These are phyloP conservation scores for Casuarina equisetifolia DNA, from an alignment of 306 rosid species.

Conservation along the genomic window DNA sequence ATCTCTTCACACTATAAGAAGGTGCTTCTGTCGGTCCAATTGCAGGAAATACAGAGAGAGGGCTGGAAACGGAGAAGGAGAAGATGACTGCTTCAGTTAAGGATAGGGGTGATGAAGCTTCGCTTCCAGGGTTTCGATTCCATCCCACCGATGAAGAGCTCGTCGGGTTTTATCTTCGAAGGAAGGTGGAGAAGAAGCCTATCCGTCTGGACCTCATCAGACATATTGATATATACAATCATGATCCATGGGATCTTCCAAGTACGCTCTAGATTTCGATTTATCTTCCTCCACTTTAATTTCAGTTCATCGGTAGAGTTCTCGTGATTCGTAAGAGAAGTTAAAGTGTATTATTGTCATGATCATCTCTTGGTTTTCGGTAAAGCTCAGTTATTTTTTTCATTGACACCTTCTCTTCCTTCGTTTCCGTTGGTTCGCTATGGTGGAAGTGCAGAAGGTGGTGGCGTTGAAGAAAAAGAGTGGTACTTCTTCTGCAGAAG, in stretches of 20 bases:
- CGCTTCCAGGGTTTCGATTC: slow-evolving; percentile 89
- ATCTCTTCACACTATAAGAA: too few species aligned
- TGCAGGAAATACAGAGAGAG: neutral
- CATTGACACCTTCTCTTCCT: too few species aligned
- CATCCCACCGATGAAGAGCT: slow-evolving; percentile 97
- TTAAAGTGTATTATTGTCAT: too few species aligned
- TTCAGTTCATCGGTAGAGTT: too few species aligned
- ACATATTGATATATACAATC: slow-evolving; percentile 84
- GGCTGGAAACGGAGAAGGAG: slow-evolving; percentile 39
- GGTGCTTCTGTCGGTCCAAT: too few species aligned
- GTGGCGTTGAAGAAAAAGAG: slow-evolving; percentile 52
- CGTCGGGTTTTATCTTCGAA: slow-evolving; percentile 70
- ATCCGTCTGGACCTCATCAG: slow-evolving; percentile 72
- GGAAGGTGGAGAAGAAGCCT: slow-evolving; percentile 74
- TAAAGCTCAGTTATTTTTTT: too few species aligned
- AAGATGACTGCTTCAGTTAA: slow-evolving; percentile 16
- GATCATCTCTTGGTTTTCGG: too few species aligned
- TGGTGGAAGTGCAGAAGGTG: slow-evolving; percentile 35
- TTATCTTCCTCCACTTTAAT: neutral
- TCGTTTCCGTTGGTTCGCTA: too few species aligned
- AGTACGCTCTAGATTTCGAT: slow-evolving; percentile 40
- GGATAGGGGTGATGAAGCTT: slow-evolving; percentile 44
- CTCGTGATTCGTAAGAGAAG: too few species aligned
- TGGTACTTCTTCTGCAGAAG: slow-evolving; percentile 79
- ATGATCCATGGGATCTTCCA: slow-evolving; percentile 99